These are phyloP conservation scores for Byssochlamys sp. DNA, from an alignment of 2,329 filamentous ascomycete genomes.

Conservation along the genomic window DNA sequence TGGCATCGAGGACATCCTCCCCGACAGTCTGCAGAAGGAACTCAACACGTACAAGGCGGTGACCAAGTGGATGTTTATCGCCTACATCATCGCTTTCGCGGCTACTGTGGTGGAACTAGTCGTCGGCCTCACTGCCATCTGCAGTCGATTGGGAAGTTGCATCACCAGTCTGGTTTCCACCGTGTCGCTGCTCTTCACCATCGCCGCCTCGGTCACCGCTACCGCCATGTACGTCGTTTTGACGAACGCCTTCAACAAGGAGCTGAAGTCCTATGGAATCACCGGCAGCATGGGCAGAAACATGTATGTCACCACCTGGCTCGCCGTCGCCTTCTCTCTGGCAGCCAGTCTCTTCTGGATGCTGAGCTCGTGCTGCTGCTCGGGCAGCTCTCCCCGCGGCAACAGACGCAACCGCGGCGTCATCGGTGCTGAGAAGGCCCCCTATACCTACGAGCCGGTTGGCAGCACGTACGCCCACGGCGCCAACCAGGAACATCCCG, in stretches of 20 bases:
- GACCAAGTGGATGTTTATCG: constrained; percentile 71
- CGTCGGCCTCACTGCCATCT: constrained; percentile 72
- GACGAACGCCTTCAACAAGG: constrained; percentile 56
- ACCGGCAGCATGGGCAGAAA: constrained; percentile 54
- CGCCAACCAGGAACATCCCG: background rate
- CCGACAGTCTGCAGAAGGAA: constrained; percentile 55
- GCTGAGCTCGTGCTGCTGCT: constrained; percentile 85
- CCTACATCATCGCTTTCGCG: constrained; percentile 64
- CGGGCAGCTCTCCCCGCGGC: constrained; percentile 47
- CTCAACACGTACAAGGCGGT: constrained; percentile 65
- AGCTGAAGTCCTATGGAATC: constrained; percentile 63
- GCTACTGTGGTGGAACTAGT: constrained; percentile 63
- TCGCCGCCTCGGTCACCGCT: constrained; percentile 61
- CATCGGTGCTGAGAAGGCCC: constrained; percentile 50
- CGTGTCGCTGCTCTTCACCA: constrained; percentile 49
- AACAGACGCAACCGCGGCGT: constrained; percentile 31
- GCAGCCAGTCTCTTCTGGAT: constrained; percentile 80
- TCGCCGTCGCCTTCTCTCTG: constrained; percentile 67
- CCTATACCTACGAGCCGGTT: constrained; percentile 52
- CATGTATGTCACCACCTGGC: constrained; percentile 67
- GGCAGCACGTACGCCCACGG: constrained; percentile 18
- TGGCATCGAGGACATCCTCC: constrained; percentile 53
- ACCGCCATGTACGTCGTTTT: constrained; percentile 66
- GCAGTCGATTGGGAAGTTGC: constrained; percentile 71
- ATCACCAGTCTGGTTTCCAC: constrained; percentile 67